These are phyloP conservation scores for Penicillium frequentans DNA, from an alignment of 2,329 filamentous ascomycete genomes.

Conservation along the genomic window DNA sequence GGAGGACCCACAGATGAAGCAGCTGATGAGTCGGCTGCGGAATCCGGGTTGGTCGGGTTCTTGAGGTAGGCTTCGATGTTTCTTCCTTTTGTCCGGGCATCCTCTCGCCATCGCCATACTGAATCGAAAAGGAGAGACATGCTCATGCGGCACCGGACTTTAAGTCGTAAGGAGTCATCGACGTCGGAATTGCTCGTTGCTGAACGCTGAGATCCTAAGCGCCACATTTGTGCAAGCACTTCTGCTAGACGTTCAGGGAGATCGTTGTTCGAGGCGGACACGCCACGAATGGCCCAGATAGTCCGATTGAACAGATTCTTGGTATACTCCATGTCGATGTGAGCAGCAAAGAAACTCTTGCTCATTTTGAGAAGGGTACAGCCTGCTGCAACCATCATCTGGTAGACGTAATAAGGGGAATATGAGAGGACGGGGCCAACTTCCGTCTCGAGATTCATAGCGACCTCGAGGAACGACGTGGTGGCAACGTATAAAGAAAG, in stretches of 20 bases:
- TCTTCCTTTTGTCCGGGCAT: slow-evolving; percentile 67
- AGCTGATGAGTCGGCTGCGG: slow-evolving; percentile 69
- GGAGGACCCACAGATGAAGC: slow-evolving; percentile 57
- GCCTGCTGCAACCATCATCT: slow-evolving; percentile 65
- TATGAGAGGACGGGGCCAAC: slow-evolving; percentile 53
- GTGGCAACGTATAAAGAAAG: slow-evolving; percentile 48
- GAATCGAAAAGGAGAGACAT: slow-evolving; percentile 68
- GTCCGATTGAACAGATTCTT: slow-evolving; percentile 59
- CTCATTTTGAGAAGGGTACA: slow-evolving; percentile 66
- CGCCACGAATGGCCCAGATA: slow-evolving; percentile 59
- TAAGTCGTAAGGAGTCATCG: slow-evolving; percentile 57
- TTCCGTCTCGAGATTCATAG: slow-evolving; percentile 45
- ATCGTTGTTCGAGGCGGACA: slow-evolving; percentile 64
- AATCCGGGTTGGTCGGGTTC: slow-evolving; percentile 83
- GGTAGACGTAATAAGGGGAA: slow-evolving; percentile 63
- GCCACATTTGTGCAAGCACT: slow-evolving; percentile 66
- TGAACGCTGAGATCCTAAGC: slow-evolving; percentile 42
- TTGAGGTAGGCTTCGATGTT: slow-evolving; percentile 75
- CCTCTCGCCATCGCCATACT: slow-evolving; percentile 67
- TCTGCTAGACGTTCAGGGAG: slow-evolving; percentile 64
- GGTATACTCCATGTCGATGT: slow-evolving; percentile 57
- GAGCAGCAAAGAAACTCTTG: slow-evolving; percentile 63
- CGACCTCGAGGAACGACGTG: slow-evolving; percentile 48
- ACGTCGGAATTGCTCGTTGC: slow-evolving; percentile 30
- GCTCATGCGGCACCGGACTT: slow-evolving; percentile 65